A percentile compares a stretch with the other conserved stretches of the same genome.
phyloP scores from a whole-genome alignment of 2,329 filamentous ascomycete genomes.

The Pseudovirgaria hyperparasitica region DNA sequence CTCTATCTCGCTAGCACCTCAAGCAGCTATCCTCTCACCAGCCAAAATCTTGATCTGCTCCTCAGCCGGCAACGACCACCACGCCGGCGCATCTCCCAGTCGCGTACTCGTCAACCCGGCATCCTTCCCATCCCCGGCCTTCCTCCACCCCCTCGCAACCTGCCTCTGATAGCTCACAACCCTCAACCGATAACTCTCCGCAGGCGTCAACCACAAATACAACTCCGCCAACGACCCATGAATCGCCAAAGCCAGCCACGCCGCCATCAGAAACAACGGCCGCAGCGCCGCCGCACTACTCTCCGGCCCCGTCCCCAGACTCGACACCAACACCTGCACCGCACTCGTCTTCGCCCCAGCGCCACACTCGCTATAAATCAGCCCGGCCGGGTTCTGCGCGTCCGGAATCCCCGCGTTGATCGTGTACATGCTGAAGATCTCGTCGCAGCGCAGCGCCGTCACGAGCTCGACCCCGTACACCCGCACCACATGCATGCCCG shows the following conservation, averaged over 20 bases:
- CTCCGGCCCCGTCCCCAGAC: constrained; percentile 12
- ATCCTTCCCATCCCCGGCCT: constrained; percentile 26
- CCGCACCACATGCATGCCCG: not conserved
- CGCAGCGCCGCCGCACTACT: constrained; percentile 33
- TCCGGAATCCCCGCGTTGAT: constrained; percentile 15
- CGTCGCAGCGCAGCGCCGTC: constrained; percentile 37
- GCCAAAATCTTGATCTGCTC: too few relatives aligned
- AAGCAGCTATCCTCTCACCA: too few relatives aligned
- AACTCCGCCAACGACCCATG: constrained; percentile 29
- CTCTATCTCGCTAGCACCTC: too few relatives aligned
- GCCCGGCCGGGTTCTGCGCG: constrained; percentile 34
- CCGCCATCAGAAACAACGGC: constrained; percentile 37
- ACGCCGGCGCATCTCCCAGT: too few relatives aligned
- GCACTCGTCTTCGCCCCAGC: constrained; percentile 11
- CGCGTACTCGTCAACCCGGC: too few relatives aligned
- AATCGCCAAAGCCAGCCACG: constrained; percentile 41
- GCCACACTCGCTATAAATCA: constrained; percentile 25
- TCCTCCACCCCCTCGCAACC: constrained; percentile 38
- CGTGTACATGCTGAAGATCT: constrained; percentile 30
- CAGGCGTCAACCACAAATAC: constrained; percentile 41
- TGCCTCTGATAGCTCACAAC: constrained; percentile 45
- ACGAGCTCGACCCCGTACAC: constrained; percentile 41
- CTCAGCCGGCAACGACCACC: too few relatives aligned
- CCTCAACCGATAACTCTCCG: constrained; percentile 40
- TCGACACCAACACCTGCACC: constrained; percentile 17